phyloP scores from a whole-genome alignment of 495 filamentous ascomycete genomes.

The Lasiosphaeria hispida region DNA sequence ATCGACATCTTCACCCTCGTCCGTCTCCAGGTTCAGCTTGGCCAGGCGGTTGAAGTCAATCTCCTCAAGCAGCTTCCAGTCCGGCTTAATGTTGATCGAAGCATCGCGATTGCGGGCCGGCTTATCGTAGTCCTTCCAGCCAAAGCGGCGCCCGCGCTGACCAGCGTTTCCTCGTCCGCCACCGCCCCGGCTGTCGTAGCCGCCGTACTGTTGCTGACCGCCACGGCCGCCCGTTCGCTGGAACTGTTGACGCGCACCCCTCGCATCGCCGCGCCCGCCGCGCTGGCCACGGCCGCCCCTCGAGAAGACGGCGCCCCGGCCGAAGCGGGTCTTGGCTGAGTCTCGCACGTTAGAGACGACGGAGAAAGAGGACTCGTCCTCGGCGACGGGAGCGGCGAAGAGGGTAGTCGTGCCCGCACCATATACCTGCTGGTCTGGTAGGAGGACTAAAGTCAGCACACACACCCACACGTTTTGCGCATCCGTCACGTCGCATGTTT shows the following conservation, averaged over 20 bases:
- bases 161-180: constrained; percentile 50
- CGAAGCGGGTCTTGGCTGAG: constrained; percentile 80
- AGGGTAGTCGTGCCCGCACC: constrained; percentile 82
- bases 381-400: constrained; percentile 84
- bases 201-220: constrained; percentile 41
- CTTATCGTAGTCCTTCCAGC: constrained; percentile 99
- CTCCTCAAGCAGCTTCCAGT: constrained; percentile 95
- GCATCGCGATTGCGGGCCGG: constrained; percentile 93
- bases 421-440: constrained; percentile 89
- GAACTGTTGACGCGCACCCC: constrained; percentile 60
- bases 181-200: constrained; percentile 62
- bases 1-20: constrained; percentile 92
- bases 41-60: constrained; percentile 93
- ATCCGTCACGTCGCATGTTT: background rate
- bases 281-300: constrained; percentile 83
- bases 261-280: constrained; percentile 67
- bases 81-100: constrained; percentile 87
- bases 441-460: background rate
- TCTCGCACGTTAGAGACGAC: constrained; percentile 93
- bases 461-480: background rate
- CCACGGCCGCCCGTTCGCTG: constrained; percentile 39
- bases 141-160: constrained; percentile 75
- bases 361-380: constrained; percentile 96
- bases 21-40: constrained; percentile 92
- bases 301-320: constrained; percentile 81